Conservation (phyloP, 495 filamentous ascomycete species). For the Baudoinia panamericana region DNA sequence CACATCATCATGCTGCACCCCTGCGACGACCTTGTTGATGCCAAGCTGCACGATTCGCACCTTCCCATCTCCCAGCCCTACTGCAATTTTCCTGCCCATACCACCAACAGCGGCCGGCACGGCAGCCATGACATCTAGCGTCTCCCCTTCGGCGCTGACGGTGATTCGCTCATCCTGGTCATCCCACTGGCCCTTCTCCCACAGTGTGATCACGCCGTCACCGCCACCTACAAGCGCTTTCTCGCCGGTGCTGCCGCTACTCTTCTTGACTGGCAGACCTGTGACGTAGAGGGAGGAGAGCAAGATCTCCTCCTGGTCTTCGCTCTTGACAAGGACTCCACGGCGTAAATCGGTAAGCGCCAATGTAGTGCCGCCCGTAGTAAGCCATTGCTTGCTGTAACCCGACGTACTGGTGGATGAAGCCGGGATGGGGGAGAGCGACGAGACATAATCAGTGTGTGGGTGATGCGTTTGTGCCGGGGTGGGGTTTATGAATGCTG, state of each 20-base stretch:
- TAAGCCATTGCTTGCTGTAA: conserved; percentile 83
- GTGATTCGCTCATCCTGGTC: conserved; percentile 82
- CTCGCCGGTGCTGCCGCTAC: conserved; percentile 42
- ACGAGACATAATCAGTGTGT: conserved; percentile 87
- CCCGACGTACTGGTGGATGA: conserved; percentile 65
- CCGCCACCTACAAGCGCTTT: conserved; percentile 71
- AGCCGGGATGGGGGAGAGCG: conserved; percentile 70
- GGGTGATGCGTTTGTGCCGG: conserved; percentile 69
- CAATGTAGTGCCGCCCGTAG: conserved; percentile 78
- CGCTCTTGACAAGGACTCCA: conserved; percentile 70
- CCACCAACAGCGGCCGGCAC: conserved; percentile 49
- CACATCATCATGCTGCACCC: conserved; percentile 65
- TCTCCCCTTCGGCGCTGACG: conserved; percentile 48
- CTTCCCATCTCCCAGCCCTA: conserved; percentile 62
- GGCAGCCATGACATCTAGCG: conserved; percentile 55
- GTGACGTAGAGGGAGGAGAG: conserved; percentile 63
- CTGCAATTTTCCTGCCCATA: conserved; percentile 54
- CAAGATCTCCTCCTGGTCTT: conserved; percentile 88
- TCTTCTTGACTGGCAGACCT: conserved; percentile 47
- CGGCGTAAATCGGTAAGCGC: conserved; percentile 76
- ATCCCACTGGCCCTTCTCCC: conserved; percentile 89
- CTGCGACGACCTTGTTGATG: conserved; percentile 43
- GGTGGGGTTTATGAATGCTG: conserved; percentile 34
- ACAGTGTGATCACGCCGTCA: conserved; percentile 71
- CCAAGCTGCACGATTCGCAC: conserved; percentile 45